These are phyloP conservation scores for Ogataea sp. DNA, from an alignment of 805 yeast genomes.

Conservation along the genomic window DNA sequence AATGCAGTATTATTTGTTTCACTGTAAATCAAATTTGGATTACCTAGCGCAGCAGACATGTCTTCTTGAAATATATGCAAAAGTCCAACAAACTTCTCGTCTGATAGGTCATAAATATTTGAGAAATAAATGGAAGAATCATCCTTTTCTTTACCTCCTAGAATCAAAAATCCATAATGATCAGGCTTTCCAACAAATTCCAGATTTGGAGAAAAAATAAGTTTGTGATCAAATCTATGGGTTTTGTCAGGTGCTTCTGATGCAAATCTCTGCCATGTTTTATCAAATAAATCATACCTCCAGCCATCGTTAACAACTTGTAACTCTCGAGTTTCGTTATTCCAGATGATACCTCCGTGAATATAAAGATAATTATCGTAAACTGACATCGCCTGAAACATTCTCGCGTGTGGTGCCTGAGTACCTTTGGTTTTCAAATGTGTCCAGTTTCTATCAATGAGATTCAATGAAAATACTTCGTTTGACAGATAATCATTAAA, in stretches of 20 bases:
- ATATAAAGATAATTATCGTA: slow-evolving; percentile 44
- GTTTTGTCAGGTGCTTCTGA: slow-evolving; percentile 19
- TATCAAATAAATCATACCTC: slow-evolving; percentile 49
- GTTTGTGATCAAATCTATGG: slow-evolving; percentile 43
- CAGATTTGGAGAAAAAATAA: slow-evolving; percentile 33
- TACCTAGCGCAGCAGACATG: background rate
- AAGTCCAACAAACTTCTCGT: slow-evolving; percentile 15
- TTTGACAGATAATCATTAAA: slow-evolving; percentile 40
- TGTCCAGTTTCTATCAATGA: slow-evolving; percentile 52
- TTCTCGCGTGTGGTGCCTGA: slow-evolving; percentile 35
- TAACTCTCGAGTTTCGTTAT: slow-evolving; percentile 27
- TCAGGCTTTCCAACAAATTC: slow-evolving; percentile 27
- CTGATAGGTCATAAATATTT: slow-evolving; percentile 37
- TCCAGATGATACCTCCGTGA: slow-evolving; percentile 55
- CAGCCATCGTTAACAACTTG: slow-evolving; percentile 58
- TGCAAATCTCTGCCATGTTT: slow-evolving; percentile 43
- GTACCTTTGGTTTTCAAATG: slow-evolving; percentile 25
- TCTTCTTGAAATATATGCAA: background rate
- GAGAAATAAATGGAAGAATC: slow-evolving; percentile 27
- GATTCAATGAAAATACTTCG: slow-evolving; percentile 54
- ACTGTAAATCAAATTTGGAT: background rate
- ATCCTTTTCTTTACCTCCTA: slow-evolving; percentile 41
- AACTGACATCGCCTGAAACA: slow-evolving; percentile 52
- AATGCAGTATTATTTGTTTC: slow-evolving; percentile 1
- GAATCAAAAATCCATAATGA: slow-evolving; percentile 42